phyloP scores from a whole-genome alignment of 805 yeast genomes.

The Millerago galiae region DNA sequence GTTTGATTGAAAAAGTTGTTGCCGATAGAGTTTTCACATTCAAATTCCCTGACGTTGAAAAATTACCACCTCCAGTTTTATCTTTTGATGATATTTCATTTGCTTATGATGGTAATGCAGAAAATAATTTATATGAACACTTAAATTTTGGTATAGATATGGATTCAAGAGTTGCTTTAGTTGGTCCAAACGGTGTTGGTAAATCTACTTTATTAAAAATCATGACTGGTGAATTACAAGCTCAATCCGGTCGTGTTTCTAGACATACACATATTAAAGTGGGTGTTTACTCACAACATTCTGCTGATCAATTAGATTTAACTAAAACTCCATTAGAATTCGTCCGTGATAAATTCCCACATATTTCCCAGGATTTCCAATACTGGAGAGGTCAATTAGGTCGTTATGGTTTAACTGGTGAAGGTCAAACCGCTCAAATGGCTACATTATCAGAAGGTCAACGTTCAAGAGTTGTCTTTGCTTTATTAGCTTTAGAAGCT shows the following conservation, averaged over 20 bases:
- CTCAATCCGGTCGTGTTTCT: constrained; percentile 92
- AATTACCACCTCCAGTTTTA: constrained; percentile 97
- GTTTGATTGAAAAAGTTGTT: constrained; percentile 86
- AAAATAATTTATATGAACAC: constrained; percentile 83
- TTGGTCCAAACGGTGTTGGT: constrained; percentile 99
- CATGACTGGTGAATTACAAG: constrained; percentile 90
- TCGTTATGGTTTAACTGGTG: constrained; percentile 97
- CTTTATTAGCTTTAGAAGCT: constrained; percentile 86
- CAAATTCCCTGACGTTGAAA: constrained; percentile 91
- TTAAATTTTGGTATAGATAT: constrained; percentile 97
- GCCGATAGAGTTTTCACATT: constrained; percentile 91
- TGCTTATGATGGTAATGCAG: constrained; percentile 77
- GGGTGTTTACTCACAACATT: constrained; percentile 98
- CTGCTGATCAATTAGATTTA: constrained; percentile 95
- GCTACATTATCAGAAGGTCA: constrained; percentile 98
- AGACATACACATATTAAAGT: constrained; percentile 96
- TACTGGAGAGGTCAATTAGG: constrained; percentile 98
- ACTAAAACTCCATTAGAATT: constrained; percentile 94
- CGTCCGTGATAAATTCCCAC: constrained; percentile 88
- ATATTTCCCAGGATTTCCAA: constrained; percentile 94
- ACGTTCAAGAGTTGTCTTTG: constrained; percentile 98
- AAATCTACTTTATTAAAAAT: constrained; percentile 91
- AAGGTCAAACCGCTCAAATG: constrained; percentile 97
- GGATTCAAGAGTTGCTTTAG: constrained; percentile 97
- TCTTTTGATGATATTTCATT: constrained; percentile 94